Evolutionary conservation across 768 basidiomycete genomes (phyloP).

Genomic region (Sutorius australiensis): DNA sequence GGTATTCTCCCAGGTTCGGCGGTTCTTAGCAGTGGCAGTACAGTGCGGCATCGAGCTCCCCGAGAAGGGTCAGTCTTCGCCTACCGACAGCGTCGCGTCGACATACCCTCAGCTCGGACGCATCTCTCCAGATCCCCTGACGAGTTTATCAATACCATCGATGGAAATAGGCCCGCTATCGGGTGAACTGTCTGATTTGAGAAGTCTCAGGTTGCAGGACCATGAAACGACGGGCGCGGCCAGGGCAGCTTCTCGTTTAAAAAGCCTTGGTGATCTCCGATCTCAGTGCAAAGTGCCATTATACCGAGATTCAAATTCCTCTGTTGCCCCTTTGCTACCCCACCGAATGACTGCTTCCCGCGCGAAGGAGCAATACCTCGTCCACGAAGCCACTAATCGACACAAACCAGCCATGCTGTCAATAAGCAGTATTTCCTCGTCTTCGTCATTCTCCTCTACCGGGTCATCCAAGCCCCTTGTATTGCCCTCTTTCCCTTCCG

Average conservation of each 20-base stretch:
- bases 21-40: slow-evolving; percentile 72
- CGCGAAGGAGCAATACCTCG: slow-evolving; percentile 37
- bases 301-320: slow-evolving; percentile 37
- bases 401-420: slow-evolving; percentile 50
- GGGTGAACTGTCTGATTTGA: slow-evolving; percentile 27
- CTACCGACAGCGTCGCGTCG: slow-evolving; percentile 17
- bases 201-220: slow-evolving; percentile 28
- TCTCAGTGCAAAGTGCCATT: slow-evolving; percentile 27
- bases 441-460: slow-evolving; percentile 65
- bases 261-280: slow-evolving; percentile 53
- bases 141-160: slow-evolving; percentile 11
- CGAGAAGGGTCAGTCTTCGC: slow-evolving; percentile 38
- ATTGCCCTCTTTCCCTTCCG: slow-evolving; percentile 61
- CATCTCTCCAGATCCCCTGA: slow-evolving; percentile 15
- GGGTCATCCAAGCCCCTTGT: slow-evolving; percentile 46
- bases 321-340: slow-evolving; percentile 34
- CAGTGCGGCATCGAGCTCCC: slow-evolving; percentile 73
- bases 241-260: slow-evolving; percentile 40
- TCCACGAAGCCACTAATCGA: slow-evolving; percentile 35
- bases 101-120: slow-evolving; percentile 14
- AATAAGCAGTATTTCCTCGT: slow-evolving; percentile 68
- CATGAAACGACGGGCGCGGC: slow-evolving; percentile 19
- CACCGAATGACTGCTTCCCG: slow-evolving; percentile 26
- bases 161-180: slow-evolving; percentile 7
- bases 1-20: slow-evolving; percentile 75